Evolutionary conservation across 2,329 filamentous ascomycete species (phyloP).

Genomic region (Pyrenophora teres): DNA sequence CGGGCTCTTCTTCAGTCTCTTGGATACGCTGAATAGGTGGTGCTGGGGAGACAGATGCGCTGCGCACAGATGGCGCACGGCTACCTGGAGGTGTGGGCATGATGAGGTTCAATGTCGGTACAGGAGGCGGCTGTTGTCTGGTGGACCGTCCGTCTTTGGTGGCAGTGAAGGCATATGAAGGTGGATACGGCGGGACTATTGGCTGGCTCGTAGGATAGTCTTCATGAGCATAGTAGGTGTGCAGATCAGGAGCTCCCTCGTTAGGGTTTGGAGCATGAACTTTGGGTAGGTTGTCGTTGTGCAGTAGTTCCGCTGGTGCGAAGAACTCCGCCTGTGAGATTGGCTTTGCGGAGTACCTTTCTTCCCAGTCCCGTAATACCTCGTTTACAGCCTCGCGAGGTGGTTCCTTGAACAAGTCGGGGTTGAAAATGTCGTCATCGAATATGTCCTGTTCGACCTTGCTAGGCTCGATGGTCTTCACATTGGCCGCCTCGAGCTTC

Average conservation of each 20-base stretch:
- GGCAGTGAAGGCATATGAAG: slow-evolving; percentile 47
- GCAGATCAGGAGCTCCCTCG: slow-evolving; percentile 51
- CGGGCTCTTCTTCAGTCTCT: slow-evolving; percentile 27
- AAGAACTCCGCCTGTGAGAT: slow-evolving; percentile 55
- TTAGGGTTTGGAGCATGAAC: slow-evolving; percentile 46
- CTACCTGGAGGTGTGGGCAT: slow-evolving; percentile 63
- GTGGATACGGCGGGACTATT: slow-evolving; percentile 43
- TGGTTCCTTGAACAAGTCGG: slow-evolving; percentile 50
- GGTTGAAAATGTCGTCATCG: slow-evolving; percentile 55
- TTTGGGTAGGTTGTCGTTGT: slow-evolving; percentile 46
- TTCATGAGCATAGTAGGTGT: slow-evolving; percentile 50
- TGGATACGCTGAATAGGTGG: slow-evolving; percentile 39
- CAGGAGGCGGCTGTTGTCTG: slow-evolving; percentile 46
- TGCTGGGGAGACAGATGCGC: slow-evolving; percentile 42
- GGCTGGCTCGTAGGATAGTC: slow-evolving; percentile 37
- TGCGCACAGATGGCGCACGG: slow-evolving; percentile 46
- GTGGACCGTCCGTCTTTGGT: slow-evolving; percentile 47
- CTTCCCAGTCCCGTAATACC: slow-evolving; percentile 51
- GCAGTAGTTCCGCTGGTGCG: slow-evolving; percentile 50
- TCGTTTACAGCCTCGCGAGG: slow-evolving; percentile 43
- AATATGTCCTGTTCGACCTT: slow-evolving; percentile 41
- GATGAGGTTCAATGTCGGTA: slow-evolving; percentile 62
- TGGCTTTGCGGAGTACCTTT: slow-evolving; percentile 47
- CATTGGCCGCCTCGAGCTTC: slow-evolving; percentile 36
- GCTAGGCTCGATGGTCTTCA: slow-evolving; percentile 46